Percentiles rank a stretch among this genome's conserved stretches.
These are phyloP conservation scores for Vigna reflexopilosa DNA, from an alignment of 306 rosid species.

Conservation along the genomic window DNA sequence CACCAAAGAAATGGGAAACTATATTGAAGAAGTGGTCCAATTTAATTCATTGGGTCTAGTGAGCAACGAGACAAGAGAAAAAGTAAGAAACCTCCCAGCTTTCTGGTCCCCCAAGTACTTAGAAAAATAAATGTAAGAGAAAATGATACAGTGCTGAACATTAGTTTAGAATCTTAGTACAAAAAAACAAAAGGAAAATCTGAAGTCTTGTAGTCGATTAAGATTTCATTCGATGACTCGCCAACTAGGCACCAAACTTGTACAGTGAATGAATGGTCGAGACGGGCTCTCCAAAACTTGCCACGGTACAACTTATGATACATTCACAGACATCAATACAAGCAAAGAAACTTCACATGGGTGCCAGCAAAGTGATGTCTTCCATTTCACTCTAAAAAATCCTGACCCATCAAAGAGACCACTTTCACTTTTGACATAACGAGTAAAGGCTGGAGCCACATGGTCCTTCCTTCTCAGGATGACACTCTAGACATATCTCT, in stretches of 20 bases:
- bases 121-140: not conserved
- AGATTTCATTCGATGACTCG: conserved; percentile 4
- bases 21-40: not conserved
- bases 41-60: not conserved
- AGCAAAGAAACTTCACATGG: conserved; percentile 30
- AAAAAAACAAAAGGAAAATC: not conserved
- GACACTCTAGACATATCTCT: conserved; percentile 46
- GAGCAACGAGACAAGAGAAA: conserved; percentile 14
- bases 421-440: not conserved
- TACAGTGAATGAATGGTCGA: conserved; percentile 31
- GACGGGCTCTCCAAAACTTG: conserved; percentile 13
- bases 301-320: conserved; percentile 8
- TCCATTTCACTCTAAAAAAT: not conserved
- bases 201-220: not conserved
- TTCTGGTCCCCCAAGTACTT: conserved; percentile 15
- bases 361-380: conserved; percentile 10
- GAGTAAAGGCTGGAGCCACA: conserved; percentile 29
- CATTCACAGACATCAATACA: conserved; percentile 36
- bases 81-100: not conserved
- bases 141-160: conserved; percentile 13
- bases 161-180: not conserved
- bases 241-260: conserved; percentile 31
- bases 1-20: not conserved
- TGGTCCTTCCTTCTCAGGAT: conserved; percentile 14
- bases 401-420: not conserved